Evolutionary conservation across 345 rosid species (phyloP).

Genomic region (Excoecaria cochinchinensis): DNA sequence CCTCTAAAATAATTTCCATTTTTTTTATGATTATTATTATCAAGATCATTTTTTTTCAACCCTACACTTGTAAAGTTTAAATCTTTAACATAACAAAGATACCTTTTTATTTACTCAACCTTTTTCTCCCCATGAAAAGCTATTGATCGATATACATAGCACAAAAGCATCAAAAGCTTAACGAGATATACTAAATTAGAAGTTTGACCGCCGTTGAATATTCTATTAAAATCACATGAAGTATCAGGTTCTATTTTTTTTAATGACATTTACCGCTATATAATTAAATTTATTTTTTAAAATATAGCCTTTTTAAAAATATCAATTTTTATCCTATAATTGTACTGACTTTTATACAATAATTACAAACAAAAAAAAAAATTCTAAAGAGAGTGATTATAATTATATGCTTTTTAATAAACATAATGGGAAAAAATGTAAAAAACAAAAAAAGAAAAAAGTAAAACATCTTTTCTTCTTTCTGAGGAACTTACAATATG

Average conservation of each 20-base stretch:
- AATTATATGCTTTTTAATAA: slow-evolving; percentile 30
- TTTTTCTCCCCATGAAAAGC: slow-evolving; percentile 17
- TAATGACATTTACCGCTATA: too few relatives aligned
- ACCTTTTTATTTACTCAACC: slow-evolving; percentile 15
- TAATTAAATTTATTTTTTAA: too few relatives aligned
- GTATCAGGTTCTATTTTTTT: too few relatives aligned
- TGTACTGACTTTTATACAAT: too few relatives aligned
- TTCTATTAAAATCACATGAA: too few relatives aligned
- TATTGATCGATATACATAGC: neutral
- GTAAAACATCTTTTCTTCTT: slow-evolving; percentile 27
- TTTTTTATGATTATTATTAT: slow-evolving; percentile 8
- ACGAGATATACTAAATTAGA: neutral
- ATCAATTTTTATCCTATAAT: too few relatives aligned
- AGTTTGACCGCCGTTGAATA: too few relatives aligned
- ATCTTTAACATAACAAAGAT: neutral
- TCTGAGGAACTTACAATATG: slow-evolving; percentile 18
- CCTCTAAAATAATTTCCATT: neutral
- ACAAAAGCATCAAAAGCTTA: slow-evolving; percentile 27
- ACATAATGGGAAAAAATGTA: slow-evolving; percentile 29
- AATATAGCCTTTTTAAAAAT: too few relatives aligned
- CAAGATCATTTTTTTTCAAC: neutral
- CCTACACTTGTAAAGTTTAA: slow-evolving; percentile 2
- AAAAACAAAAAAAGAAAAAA: slow-evolving; percentile 7
- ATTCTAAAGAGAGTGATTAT: slow-evolving; percentile 16
- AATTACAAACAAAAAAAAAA: too few relatives aligned